Conservation (phyloP, 768 basidiomycete species). For the Tylopilus subfusipes region DNA sequence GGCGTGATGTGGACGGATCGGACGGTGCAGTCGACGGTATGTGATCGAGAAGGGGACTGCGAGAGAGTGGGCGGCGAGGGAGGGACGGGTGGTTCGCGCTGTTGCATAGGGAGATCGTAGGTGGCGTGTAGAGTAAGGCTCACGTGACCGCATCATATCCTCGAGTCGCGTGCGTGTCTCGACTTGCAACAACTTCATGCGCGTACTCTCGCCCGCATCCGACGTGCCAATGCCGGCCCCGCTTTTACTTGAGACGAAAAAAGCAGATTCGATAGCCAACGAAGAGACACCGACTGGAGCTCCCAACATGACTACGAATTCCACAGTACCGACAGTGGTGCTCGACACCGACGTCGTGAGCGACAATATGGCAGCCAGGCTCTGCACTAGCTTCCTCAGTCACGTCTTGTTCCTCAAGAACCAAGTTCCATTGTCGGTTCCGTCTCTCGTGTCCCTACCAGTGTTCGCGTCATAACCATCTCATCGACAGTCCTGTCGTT, state of each 20-base stretch:
- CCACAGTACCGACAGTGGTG: slow-evolving; percentile 37
- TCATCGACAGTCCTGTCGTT: slow-evolving; percentile 52
- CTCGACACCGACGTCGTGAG: slow-evolving; percentile 53
- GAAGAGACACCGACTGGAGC: background rate
- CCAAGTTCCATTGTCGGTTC: slow-evolving; percentile 72
- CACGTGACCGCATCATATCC: slow-evolving; percentile 5
- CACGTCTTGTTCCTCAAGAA: slow-evolving; percentile 76
- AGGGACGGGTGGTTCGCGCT: slow-evolving; percentile 36
- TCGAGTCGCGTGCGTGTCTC: background rate
- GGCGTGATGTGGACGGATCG: slow-evolving; percentile 39
- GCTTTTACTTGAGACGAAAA: background rate
- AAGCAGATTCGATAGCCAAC: background rate
- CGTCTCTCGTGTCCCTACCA: background rate
- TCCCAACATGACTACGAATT: background rate
- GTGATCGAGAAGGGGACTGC: slow-evolving; percentile 29
- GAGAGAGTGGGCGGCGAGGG: slow-evolving; percentile 27
- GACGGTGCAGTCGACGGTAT: slow-evolving; percentile 27
- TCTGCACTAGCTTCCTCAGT: slow-evolving; percentile 59
- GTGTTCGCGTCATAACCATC: background rate
- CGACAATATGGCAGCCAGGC: slow-evolving; percentile 57
- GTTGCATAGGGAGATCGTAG: slow-evolving; percentile 35
- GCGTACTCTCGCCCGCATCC: slow-evolving; percentile 6
- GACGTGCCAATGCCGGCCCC: background rate
- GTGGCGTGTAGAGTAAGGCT: slow-evolving; percentile 23
- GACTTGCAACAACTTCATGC: slow-evolving; percentile 2